Evolutionary conservation across 2,329 filamentous ascomycete genomes (phyloP).

Genomic region (Talaromyces pinophilus): DNA sequence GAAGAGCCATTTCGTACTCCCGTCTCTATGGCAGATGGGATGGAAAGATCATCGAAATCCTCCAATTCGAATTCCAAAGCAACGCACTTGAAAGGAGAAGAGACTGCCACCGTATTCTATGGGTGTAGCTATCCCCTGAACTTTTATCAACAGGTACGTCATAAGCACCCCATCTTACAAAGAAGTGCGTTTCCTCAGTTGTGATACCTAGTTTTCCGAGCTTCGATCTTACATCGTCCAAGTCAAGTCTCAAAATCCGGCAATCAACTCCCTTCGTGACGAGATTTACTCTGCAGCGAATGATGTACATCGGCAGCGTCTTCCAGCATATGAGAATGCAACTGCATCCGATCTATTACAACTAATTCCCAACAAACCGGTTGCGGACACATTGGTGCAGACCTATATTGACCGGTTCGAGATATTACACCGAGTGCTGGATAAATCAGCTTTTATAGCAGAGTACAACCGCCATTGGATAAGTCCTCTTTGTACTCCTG

Average conservation of each 20-base stretch:
- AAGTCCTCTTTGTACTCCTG: conserved; percentile 1
- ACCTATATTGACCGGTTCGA: conserved; percentile 12
- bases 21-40: background rate
- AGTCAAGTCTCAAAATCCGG: conserved; percentile 16
- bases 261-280: conserved; percentile 12
- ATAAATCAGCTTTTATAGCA: conserved; percentile 17
- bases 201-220: conserved; percentile 10
- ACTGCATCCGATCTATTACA: background rate
- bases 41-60: background rate
- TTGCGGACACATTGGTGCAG: conserved; percentile 9
- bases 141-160: conserved; percentile 16
- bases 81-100: conserved; percentile 17
- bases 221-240: conserved; percentile 16
- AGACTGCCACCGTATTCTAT: conserved; percentile 8
- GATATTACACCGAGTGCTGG: conserved; percentile 7
- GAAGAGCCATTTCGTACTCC: background rate
- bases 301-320: background rate
- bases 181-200: background rate
- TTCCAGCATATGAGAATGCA: background rate
- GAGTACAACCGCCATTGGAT: conserved; percentile 17
- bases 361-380: conserved; percentile 5
- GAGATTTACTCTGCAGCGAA: conserved; percentile 5
- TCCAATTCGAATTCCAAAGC: background rate
- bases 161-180: background rate
- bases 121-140: conserved; percentile 16